Base-by-base conservation (phyloP, 805 yeast species). In the Monosporozyma siamensis region DNA sequence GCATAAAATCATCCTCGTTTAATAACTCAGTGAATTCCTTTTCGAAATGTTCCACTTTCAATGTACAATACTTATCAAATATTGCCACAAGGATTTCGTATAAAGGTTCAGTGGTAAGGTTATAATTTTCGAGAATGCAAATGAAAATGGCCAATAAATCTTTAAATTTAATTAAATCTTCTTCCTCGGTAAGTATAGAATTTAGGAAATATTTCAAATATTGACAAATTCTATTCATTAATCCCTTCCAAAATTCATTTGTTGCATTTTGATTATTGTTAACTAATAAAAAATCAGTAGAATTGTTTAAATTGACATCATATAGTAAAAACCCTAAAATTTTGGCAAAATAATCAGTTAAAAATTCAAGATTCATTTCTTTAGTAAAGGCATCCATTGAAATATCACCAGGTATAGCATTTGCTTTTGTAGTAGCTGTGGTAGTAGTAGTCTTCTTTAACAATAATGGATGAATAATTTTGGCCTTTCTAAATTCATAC, bases 1-100 rank as follows among this genome's bases (percentile, higher is more conserved):
- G 95, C 87, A 85, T 86, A 49, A 86, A 85, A 58, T 86, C 92
- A 57, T 90, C 97, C 20, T 81, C 80, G 46, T 76, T 74, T 29
- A 88, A 74, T 5, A 81, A 65, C 8, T 70, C 70, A 25, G 69
- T 63, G 64, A 88, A 90, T 39, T 80, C 81, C 10, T 58, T 59
- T 20, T 73, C 68, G 59, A 87, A 86, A 12, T 72, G 70, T 45
- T 64, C 66, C 11, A 76, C 71, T 20, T 78, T 63, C 9, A 72
- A 65, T 2, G 71, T 70, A n/a, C 85, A 77, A 53, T 72, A 83
- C 48, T 74, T 72, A 38, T 74, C 68, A 55, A 87, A 80, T 6
- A 80, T 60, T 2, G 69, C 55, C 24, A 82, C 64, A 51, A 88
- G 59, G 14, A 85, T 65, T 11, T 77, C 75, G 55, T 83, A 80